These are phyloP conservation scores for Quaeritorhiza haematococci DNA, from an alignment of 371 early-diverging fungal genomes.

Conservation along the genomic window DNA sequence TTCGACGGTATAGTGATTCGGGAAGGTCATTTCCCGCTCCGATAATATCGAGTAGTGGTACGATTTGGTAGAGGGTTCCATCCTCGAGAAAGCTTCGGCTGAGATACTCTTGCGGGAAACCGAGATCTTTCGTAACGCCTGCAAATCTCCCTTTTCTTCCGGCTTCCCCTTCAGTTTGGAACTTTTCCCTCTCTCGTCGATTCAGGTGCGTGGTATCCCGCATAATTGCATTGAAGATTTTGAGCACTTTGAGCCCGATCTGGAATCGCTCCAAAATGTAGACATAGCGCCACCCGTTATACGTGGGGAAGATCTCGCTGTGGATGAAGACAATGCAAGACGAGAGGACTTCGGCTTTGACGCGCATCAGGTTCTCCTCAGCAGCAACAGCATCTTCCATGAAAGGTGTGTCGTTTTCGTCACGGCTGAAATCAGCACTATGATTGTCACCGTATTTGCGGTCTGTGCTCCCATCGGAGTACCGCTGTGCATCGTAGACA, in stretches of 20 bases:
- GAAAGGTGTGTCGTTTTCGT: too few relatives aligned
- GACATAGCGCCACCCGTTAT: conserved; percentile 32
- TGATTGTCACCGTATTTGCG: not conserved
- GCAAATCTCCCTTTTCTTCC: not conserved
- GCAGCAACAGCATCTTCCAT: too few relatives aligned
- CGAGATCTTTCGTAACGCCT: conserved; percentile 8
- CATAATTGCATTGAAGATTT: conserved; percentile 22
- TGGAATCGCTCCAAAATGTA: conserved; percentile 22
- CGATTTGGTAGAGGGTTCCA: conserved; percentile 16
- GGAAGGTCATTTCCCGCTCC: conserved; percentile 17
- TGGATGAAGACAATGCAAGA: conserved; percentile 29
- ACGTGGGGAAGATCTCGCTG: conserved; percentile 33
- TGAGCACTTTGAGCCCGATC: conserved; percentile 26
- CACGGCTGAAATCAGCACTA: not conserved
- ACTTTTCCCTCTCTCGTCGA: not conserved
- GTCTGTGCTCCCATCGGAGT: conserved; percentile 3
- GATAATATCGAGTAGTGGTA: conserved; percentile 28
- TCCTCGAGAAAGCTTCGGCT: conserved; percentile 8
- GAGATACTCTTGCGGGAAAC: conserved; percentile 8
- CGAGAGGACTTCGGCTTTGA: conserved; percentile 21
- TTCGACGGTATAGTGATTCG: conserved; percentile 7
- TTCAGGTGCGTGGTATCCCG: conserved; percentile 2
- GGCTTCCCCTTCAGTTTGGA: not conserved
- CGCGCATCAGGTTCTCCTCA: not conserved
- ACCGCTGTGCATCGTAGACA: not conserved